phyloP scores from a whole-genome alignment of 2,329 filamentous ascomycete species.

The Fusarium avenaceum region DNA sequence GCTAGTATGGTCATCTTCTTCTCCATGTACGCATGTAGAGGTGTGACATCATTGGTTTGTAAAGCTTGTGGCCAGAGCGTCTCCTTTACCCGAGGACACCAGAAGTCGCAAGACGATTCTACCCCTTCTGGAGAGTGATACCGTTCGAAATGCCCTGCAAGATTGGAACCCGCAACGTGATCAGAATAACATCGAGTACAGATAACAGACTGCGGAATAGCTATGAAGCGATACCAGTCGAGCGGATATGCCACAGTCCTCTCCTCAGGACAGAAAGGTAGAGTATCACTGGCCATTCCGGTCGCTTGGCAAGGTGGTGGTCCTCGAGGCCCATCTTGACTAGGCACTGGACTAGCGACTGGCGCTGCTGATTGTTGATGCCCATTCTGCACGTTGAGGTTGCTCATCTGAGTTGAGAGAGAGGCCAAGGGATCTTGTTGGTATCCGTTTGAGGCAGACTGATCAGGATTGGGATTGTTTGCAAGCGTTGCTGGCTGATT shows the following conservation, averaged over 20 bases:
- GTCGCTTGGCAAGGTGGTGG: slow-evolving; percentile 34
- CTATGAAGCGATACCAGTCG: slow-evolving; percentile 52
- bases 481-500: rapidly evolving
- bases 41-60: slow-evolving; percentile 43
- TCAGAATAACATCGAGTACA: slow-evolving; percentile 60
- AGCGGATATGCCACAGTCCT: slow-evolving; percentile 49
- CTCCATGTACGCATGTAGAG: slow-evolving; percentile 49
- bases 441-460: background rate
- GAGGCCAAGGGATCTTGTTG: slow-evolving; percentile 18
- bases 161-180: slow-evolving; percentile 51
- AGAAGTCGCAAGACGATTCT: slow-evolving; percentile 51
- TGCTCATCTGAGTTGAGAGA: slow-evolving; percentile 38
- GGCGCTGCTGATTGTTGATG: background rate
- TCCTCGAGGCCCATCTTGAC: slow-evolving; percentile 18
- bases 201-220: slow-evolving; percentile 52
- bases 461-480: background rate
- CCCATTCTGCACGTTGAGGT: slow-evolving; percentile 21
- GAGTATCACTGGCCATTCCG: slow-evolving; percentile 43
- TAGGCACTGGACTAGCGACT: rapidly evolving
- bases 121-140: slow-evolving; percentile 46
- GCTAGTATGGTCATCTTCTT: slow-evolving; percentile 44
- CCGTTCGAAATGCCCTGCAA: slow-evolving; percentile 51
- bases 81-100: slow-evolving; percentile 52
- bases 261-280: slow-evolving; percentile 50
- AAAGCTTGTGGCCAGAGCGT: slow-evolving; percentile 53